Base-by-base conservation (phyloP, 768 basidiomycete genomes). In the Chlorophyllum brunneum region DNA sequence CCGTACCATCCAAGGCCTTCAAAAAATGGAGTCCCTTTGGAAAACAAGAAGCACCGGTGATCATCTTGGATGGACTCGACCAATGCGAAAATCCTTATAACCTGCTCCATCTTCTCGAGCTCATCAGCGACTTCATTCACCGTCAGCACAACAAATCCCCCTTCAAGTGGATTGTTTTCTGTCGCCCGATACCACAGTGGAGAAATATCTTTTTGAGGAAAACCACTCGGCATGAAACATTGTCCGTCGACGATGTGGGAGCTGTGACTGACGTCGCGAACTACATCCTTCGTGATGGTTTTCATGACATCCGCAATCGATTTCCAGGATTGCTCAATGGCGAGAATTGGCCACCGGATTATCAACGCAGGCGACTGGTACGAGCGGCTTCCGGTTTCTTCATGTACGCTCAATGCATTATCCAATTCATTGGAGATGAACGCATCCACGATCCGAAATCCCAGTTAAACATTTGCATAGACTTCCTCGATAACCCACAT, bases 61-160 rank as follows among this genome's bases (percentile, higher is more conserved):
- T 46, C 31, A 46, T 46, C 20, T 33, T 46, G 20, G 44, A 46
- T 20, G 44, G 44, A 33, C 29, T 46, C 11, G 44, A 46, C 10
- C 16, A 18, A 7, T 46, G 30, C 44, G 13, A 8, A n/a, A 26
- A 42, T 15, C 41, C 2, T 23, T 42, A 9, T 24, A 13, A 11
- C 18, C 36, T 24, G n/a, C 22, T 24, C 24, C 4, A 24, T 10
- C 24, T 42, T 42, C 24, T 42, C 26, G 23, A n/a, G 8, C 44
- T 46, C 31, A 34, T 46, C 44, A 18, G 33, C 30, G 20, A 33
- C 13, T 33, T 20, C 16, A 22, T 46, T 20, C 30, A 33, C 22
- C 16, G 6, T 7, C 43, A 22, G 4, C 13, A 29, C 9, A 23
- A 46, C 44, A 46, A 46, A 20, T 46, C 29, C 15, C 44, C 44